Conservation (phyloP, 305 asterid genomes). For the Withania somnifera region DNA sequence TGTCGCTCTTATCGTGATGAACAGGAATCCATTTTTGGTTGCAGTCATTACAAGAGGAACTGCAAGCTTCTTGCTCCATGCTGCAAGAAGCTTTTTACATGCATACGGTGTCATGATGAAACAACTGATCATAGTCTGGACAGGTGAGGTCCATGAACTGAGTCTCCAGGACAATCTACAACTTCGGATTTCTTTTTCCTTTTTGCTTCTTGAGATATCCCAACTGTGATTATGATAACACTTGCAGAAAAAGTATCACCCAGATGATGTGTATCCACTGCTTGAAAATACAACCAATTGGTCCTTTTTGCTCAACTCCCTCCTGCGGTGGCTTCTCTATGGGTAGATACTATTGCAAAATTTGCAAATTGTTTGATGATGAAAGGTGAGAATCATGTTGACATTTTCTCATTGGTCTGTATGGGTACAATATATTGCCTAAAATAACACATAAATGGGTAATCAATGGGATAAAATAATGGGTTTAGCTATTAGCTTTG, state of each 20-base stretch:
- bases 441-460: neutral
- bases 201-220: neutral
- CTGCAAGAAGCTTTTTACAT: constrained; percentile 68
- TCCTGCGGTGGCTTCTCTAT: constrained; percentile 61
- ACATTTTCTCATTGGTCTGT: neutral
- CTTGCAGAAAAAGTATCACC: constrained; percentile 54
- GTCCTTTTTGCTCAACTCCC: constrained; percentile 38
- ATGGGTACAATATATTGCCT: neutral
- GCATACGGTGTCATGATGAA: constrained; percentile 91
- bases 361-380: constrained; percentile 81
- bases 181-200: neutral
- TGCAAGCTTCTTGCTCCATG: constrained; percentile 74
- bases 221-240: constrained; percentile 15
- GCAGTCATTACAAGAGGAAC: constrained; percentile 76
- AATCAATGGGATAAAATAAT: neutral
- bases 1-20: constrained; percentile 55
- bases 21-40: constrained; percentile 42
- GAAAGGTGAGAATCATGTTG: constrained; percentile 43
- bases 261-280: constrained; percentile 92
- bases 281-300: constrained; percentile 54
- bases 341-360: constrained; percentile 72
- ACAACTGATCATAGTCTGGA: constrained; percentile 59
- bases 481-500: neutral
- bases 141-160: constrained; percentile 30
- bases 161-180: neutral